A percentile compares a stretch with the other conserved stretches of the same genome.
Evolutionary conservation across 768 basidiomycete genomes (phyloP).

Genomic region (Psilocybe tampanensis): DNA sequence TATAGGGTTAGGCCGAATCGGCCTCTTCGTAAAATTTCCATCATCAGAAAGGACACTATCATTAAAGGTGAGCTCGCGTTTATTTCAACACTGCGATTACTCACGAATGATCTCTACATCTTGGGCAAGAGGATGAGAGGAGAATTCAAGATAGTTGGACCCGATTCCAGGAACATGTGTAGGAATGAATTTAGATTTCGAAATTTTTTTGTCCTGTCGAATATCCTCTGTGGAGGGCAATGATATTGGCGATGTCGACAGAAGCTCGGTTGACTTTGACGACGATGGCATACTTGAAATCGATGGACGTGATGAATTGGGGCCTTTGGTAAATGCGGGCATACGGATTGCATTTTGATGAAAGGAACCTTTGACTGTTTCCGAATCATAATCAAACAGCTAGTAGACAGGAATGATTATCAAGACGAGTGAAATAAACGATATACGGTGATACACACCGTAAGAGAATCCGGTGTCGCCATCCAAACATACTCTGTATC

Average conservation of each 20-base stretch:
- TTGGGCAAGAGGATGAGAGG: constrained; percentile 46
- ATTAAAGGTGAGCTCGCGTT: constrained; percentile 11
- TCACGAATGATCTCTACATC: constrained; percentile 57
- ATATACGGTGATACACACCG: constrained; percentile 36
- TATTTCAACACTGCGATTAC: constrained; percentile 16
- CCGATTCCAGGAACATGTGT: constrained; percentile 57
- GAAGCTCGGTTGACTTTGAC: constrained; percentile 17
- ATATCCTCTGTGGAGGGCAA: constrained; percentile 22
- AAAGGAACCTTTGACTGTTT: constrained; percentile 51
- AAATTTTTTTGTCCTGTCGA: constrained; percentile 3
- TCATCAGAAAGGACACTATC: constrained; percentile 62
- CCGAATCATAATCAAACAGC: constrained; percentile 56
- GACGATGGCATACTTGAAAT: constrained; percentile 16
- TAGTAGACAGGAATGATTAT: constrained; percentile 22
- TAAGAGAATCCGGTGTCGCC: constrained; percentile 54
- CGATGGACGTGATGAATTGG: constrained; percentile 22
- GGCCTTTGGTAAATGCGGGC: constrained; percentile 29
- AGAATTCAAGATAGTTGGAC: constrained; percentile 60
- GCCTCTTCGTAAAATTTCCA: constrained; percentile 64
- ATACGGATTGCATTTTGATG: constrained; percentile 52
- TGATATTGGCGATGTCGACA: constrained; percentile 19
- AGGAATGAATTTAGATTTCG: constrained; percentile 42
- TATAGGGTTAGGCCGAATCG: constrained; percentile 55
- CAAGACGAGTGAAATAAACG: not conserved
- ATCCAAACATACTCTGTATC: constrained; percentile 64